These are phyloP conservation scores for Phytophthora sansomeana DNA, from an alignment of 352 stramenopile genomes.

Conservation along the genomic window DNA sequence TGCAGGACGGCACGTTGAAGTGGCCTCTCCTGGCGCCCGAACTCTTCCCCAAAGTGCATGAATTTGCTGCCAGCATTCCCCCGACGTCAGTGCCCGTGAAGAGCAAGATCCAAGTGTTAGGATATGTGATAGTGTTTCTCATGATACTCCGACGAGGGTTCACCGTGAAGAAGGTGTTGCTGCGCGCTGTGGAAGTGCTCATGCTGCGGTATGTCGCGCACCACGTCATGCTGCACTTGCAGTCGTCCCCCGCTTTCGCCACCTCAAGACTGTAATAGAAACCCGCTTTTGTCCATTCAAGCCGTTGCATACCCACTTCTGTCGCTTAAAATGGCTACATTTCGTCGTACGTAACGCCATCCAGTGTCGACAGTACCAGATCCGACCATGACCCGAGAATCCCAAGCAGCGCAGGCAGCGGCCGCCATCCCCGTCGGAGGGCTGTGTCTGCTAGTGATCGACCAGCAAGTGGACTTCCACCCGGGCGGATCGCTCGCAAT, in stretches of 20 bases:
- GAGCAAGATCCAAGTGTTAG: constrained; percentile 53
- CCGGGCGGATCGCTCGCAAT: constrained; percentile 95
- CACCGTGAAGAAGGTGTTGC: constrained; percentile 55
- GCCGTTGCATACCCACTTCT: neutral
- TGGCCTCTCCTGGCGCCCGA: constrained; percentile 61
- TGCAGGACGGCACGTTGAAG: constrained; percentile 62
- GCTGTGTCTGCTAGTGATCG: constrained; percentile 92
- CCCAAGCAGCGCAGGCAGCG: constrained; percentile 49
- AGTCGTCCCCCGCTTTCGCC: constrained; percentile 38
- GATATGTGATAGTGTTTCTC: constrained; percentile 64
- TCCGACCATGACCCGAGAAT: constrained; percentile 36
- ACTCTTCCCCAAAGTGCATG: constrained; percentile 58
- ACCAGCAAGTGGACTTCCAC: constrained; percentile 97
- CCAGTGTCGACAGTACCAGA: constrained; percentile 2
- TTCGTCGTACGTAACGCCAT: constrained; percentile 2
- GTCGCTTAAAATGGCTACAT: constrained; percentile 19
- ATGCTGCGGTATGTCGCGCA: constrained; percentile 64
- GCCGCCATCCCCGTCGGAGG: constrained; percentile 53
- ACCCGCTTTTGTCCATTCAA: constrained; percentile 5
- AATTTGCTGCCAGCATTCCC: constrained; percentile 43
- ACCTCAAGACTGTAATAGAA: constrained; percentile 40
- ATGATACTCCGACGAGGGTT: constrained; percentile 60
- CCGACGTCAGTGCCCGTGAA: constrained; percentile 49
- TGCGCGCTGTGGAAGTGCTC: constrained; percentile 64
- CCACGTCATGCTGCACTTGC: constrained; percentile 58